These are phyloP conservation scores for Trichoderma brevicompactum DNA, from an alignment of 2,329 filamentous ascomycete species.

Conservation along the genomic window DNA sequence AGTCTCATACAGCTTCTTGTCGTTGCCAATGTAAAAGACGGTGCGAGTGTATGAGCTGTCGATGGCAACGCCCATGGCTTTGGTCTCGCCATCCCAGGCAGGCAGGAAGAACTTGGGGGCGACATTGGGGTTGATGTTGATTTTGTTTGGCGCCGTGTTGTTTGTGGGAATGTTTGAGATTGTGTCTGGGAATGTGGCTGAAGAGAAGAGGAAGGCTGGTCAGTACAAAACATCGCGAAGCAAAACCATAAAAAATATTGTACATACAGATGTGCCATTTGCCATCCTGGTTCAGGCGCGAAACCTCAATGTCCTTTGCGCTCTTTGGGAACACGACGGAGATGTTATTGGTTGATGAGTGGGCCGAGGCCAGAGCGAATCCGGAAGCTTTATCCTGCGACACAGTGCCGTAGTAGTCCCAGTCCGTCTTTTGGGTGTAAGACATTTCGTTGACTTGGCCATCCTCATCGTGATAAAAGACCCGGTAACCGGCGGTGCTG, in stretches of 20 bases:
- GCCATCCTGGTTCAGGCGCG: constrained; percentile 3
- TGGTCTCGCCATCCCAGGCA: constrained; percentile 1
- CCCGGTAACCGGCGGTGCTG: constrained; percentile 16
- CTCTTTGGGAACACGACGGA: constrained; percentile 6
- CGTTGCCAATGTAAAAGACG: constrained; percentile 19
- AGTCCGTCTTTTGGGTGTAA: constrained; percentile 2
- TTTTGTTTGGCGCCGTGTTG: constrained; percentile 1
- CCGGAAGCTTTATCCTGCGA: constrained; percentile 2
- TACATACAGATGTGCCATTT: constrained; percentile 18
- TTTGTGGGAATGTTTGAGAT: constrained; percentile 8
- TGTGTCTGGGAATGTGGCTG: constrained; percentile 12
- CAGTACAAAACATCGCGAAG: not conserved
- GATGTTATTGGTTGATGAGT: constrained; percentile 12
- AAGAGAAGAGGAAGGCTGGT: not conserved
- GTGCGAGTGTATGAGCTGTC: constrained; percentile 7
- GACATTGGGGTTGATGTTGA: not conserved
- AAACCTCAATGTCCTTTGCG: constrained; percentile 13
- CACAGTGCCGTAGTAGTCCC: constrained; percentile 14
- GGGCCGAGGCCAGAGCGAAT: not conserved
- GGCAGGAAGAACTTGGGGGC: constrained; percentile 5
- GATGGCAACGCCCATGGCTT: constrained; percentile 6
- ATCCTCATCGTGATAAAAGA: constrained; percentile 17
- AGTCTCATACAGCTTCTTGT: not conserved
- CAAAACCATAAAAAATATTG: no score
- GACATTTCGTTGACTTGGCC: constrained; percentile 5